Percentiles rank a stretch among this genome's conserved stretches.
These are phyloP conservation scores for Xeromyces bisporus DNA, from an alignment of 495 filamentous ascomycete genomes.

Conservation along the genomic window DNA sequence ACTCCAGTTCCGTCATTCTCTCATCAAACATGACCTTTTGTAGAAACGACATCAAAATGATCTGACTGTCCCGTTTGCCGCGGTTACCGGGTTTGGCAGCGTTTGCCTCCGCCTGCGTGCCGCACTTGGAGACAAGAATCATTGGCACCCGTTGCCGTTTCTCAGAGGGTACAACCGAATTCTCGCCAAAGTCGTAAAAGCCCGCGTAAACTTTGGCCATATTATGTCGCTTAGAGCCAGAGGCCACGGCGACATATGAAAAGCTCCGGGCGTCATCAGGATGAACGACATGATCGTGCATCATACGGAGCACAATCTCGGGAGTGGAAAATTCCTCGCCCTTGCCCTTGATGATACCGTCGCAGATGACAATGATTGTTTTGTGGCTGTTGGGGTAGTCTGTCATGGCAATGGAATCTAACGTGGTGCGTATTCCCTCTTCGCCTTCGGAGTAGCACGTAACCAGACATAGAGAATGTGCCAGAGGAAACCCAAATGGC, in stretches of 20 bases:
- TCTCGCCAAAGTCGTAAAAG: constrained; percentile 88
- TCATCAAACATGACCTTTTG: constrained; percentile 99
- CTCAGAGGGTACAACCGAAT: constrained; percentile 59
- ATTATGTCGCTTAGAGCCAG: constrained; percentile 93
- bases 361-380: constrained; percentile 85
- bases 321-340: constrained; percentile 80
- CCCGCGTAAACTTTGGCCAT: constrained; percentile 98
- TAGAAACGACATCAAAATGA: constrained; percentile 97
- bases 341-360: constrained; percentile 93
- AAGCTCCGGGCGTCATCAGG: constrained; percentile 70
- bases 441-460: constrained; percentile 97
- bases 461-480: constrained; percentile 83
- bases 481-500: constrained; percentile 87
- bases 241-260: constrained; percentile 93
- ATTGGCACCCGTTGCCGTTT: constrained; percentile 98
- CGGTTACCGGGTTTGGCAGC: constrained; percentile 86
- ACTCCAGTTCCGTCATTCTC: constrained; percentile 99
- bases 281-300: constrained; percentile 71
- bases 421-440: constrained; percentile 76
- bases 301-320: constrained; percentile 80
- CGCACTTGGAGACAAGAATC: constrained; percentile 94
- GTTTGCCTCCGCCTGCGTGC: constrained; percentile 69
- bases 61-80: constrained; percentile 96
- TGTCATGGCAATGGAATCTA: constrained; percentile 93
- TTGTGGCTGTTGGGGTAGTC: constrained; percentile 99